Evolutionary conservation across 2,329 filamentous ascomycete genomes (phyloP), one percentile per base, ranked within the genome.

Genomic region (Botrytis elliptica): DNA sequence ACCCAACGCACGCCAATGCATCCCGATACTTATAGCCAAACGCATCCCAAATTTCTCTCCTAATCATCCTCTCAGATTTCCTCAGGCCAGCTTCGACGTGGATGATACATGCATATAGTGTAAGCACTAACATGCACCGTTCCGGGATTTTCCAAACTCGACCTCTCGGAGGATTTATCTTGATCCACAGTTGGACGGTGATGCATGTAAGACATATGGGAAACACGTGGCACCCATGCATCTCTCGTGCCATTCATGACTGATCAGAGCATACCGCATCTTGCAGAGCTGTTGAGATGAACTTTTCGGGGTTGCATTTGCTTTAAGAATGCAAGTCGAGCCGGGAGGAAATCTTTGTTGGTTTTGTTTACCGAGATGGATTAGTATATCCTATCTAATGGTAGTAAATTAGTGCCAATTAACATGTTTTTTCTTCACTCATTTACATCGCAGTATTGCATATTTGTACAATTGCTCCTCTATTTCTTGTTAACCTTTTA

Each of bases 191-290:
- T 38, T 42, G 36, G 33, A 44, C 52, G 59, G 40, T 42, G 29
- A 42, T 65, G 44, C 46, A 52, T 65, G 49, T 72, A 72, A 67
- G 62, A 72, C 70, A 72, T 38, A 46, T 49, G 70, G 70, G 38
- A 20, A 52, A 42, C 70, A 72, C 70, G 70, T 71, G 49, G 70
- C 60, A 65, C 60, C 44, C 60, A 66, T 66, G 60, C 46, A 40
- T 29, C 14, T 16, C 16, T 29, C 44, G 29, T 65, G 63, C 29
- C 18, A 29, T 64, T 3, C 18, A 20, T 64, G 1, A 22, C 38
- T 67, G 12, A 36, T n/a, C 33, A 64, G 25, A 40, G 40, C 10
- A 64, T 52, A 33, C 42, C 46, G 29, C 33, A 20, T 25, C 36
- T 49, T 68, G 25, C 1, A 68, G 5, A 29, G 10, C 14, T 65